Conservation (phyloP, 1,284 basidiomycete genomes). For the Ustilago loliicola region DNA sequence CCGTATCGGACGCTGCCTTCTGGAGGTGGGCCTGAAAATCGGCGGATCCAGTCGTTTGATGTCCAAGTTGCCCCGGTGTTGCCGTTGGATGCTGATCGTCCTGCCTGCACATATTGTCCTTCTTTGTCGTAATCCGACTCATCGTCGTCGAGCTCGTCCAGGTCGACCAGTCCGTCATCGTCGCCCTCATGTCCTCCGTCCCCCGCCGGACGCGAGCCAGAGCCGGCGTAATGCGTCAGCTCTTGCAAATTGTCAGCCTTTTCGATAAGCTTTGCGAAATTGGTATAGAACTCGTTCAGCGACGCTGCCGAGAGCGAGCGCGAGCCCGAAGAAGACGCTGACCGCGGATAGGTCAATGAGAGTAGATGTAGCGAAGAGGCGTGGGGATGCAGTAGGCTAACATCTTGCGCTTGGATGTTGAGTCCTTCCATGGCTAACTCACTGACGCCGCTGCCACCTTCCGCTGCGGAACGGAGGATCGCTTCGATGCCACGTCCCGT, state of each 20-base stretch:
- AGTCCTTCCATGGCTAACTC: constrained; percentile 64
- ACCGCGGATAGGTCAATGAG: constrained; percentile 59
- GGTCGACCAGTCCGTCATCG: constrained; percentile 42
- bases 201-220: constrained; percentile 42
- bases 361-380: constrained; percentile 31
- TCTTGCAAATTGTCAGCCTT: constrained; percentile 29
- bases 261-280: constrained; percentile 47
- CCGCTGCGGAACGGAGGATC: constrained; percentile 37
- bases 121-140: constrained; percentile 41
- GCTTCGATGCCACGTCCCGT: constrained; percentile 53
- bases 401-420: constrained; percentile 40
- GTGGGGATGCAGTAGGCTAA: constrained; percentile 31
- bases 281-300: constrained; percentile 45
- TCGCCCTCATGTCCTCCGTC: constrained; percentile 44
- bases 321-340: constrained; percentile 38
- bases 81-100: neutral
- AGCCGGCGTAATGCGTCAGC: constrained; percentile 58
- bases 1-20: constrained; percentile 48
- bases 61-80: neutral
- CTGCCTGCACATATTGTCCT: constrained; percentile 26
- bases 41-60: constrained; percentile 33
- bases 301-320: constrained; percentile 31
- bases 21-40: constrained; percentile 46
- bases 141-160: constrained; percentile 45
- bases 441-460: constrained; percentile 21